These are phyloP conservation scores for Leishmania arabica DNA, from an alignment of 208 protist species.

Conservation along the genomic window DNA sequence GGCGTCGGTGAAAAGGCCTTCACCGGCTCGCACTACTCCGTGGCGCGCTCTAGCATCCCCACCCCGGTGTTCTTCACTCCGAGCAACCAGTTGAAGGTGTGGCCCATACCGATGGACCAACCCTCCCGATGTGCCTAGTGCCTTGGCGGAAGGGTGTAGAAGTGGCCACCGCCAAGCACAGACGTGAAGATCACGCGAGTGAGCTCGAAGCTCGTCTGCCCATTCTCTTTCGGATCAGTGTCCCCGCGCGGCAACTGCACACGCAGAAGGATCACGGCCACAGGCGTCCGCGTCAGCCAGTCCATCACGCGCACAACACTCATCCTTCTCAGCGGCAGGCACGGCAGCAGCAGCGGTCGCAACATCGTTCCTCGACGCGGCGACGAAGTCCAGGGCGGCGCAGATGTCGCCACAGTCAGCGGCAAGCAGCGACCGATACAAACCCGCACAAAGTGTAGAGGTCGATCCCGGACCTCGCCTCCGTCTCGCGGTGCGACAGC, in stretches of 20 bases:
- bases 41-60: conserved; percentile 8
- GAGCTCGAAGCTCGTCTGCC: conserved; percentile 17
- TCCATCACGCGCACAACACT: conserved; percentile 18
- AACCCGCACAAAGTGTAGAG: conserved; percentile 31
- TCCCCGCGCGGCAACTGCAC: conserved; percentile 10
- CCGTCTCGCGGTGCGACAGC: conserved; percentile 20
- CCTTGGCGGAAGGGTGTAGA: conserved; percentile 35
- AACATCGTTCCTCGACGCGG: neutral
- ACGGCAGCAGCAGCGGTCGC: conserved; percentile 7
- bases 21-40: conserved; percentile 24
- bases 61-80: conserved; percentile 7
- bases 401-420: conserved; percentile 5
- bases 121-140: conserved; percentile 27
- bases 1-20: conserved; percentile 6
- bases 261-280: conserved; percentile 17
- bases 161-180: conserved; percentile 8
- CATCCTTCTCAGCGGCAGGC: conserved; percentile 11
- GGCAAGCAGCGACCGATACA: conserved; percentile 16
- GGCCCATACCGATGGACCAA: conserved; percentile 43
- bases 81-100: neutral
- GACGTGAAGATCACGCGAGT: conserved; percentile 29
- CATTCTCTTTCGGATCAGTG: conserved; percentile 13
- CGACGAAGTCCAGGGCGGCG: conserved; percentile 16
- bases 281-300: neutral
- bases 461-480: conserved; percentile 18